Base-by-base conservation (phyloP, 441 rosid genomes). In the Brassica balearica region DNA sequence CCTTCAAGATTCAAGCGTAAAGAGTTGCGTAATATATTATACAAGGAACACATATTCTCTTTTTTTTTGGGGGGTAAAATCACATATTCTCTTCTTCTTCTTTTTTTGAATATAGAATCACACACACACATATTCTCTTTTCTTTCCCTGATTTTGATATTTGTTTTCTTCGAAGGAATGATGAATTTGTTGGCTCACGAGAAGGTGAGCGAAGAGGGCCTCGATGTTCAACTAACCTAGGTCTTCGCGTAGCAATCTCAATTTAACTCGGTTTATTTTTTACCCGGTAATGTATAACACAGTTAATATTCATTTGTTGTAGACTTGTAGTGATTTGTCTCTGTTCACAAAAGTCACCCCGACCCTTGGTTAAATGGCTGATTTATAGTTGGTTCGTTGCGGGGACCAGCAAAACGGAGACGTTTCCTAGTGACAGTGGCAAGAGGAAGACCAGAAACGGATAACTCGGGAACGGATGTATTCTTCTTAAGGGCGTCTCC, bases 201-300 rank as follows among this genome's bases (percentile, higher is more conserved):
- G 48, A 88, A 86, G 68, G 73, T 95, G 68, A 84, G 25, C 88
- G 88, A 88, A 0, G 97, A 95, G 76, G 93, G 92, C 19, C 87
- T 90, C 25, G 89, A 91, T 78, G 85, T 90, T 38, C 87, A 90
- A 73, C 86, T 91, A 55, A 93, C 96, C 85, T 93, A 89, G 98
- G 99, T 75, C 82, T 95, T 82, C 84, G 92, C 15, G 68, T 93
- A 53, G 94, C 96, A 12, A 75, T 90, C 65, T 83, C 74, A 27
- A 85, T 93, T 78, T 88, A 87, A 83, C 84, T 66, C 63, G 62
- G 66, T 76, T 25, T 69, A 55, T 2, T 11, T 32, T 29, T 3
- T 0, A 11, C 41, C 27, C 48, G 43, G 36, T 6, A 5, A 5
- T 8, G 69, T 46, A 20, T 4, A 55, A 48, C 59, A 19, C 53